These are phyloP conservation scores for Citrullus mucosospermus DNA, from an alignment of 306 rosid species.

Conservation along the genomic window DNA sequence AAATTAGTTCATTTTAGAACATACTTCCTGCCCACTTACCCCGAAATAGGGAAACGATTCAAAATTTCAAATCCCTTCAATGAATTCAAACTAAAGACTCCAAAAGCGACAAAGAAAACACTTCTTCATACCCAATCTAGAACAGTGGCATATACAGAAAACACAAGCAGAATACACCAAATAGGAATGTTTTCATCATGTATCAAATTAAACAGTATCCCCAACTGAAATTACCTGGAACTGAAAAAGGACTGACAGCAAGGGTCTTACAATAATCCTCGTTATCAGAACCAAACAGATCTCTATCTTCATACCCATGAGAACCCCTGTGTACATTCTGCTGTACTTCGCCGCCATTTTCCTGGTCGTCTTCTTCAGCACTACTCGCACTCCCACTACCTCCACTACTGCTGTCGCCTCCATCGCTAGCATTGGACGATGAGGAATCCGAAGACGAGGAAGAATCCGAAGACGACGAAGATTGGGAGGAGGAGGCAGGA, in stretches of 20 bases:
- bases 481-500: slow-evolving; percentile 46
- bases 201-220: not conserved
- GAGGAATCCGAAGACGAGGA: slow-evolving; percentile 51
- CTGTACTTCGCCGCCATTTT: slow-evolving; percentile 41
- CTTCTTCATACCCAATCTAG: not conserved
- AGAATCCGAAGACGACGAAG: slow-evolving; percentile 45
- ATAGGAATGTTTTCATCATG: not conserved
- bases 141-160: not conserved
- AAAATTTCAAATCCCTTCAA: not conserved
- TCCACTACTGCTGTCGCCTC: slow-evolving; percentile 24
- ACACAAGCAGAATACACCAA: not conserved
- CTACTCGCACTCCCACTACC: slow-evolving; percentile 37
- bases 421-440: slow-evolving; percentile 47
- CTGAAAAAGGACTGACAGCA: slow-evolving; percentile 48
- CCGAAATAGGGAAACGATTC: not conserved
- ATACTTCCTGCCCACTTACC: not conserved
- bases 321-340: slow-evolving; percentile 5
- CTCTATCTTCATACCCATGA: slow-evolving; percentile 37
- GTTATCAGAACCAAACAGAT: slow-evolving; percentile 84
- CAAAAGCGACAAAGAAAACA: not conserved
- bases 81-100: not conserved
- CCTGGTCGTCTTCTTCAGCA: slow-evolving; percentile 32
- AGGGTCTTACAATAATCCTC: slow-evolving; percentile 75
- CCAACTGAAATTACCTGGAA: slow-evolving; percentile 51
- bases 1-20: not conserved